Evolutionary conservation across 164 flowering plant genomes (phyloP).

Genomic region (Stephania cephalantha): DNA sequence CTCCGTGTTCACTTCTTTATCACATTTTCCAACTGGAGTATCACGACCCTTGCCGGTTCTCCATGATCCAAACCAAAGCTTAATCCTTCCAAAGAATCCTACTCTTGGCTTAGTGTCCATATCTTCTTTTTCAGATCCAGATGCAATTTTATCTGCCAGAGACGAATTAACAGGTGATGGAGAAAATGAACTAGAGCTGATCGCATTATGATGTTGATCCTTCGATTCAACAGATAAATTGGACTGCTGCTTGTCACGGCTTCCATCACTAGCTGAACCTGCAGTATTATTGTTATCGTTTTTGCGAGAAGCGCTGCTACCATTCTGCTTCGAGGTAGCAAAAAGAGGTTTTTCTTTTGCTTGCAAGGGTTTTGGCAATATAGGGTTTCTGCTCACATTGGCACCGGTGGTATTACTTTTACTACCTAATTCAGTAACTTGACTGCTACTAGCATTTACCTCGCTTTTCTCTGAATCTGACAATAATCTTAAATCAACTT

Average conservation of each 20-base stretch:
- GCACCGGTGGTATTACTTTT: conserved; percentile 9
- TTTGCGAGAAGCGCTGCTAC: not conserved
- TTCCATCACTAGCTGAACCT: conserved; percentile 7
- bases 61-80: conserved; percentile 35
- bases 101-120: conserved; percentile 14
- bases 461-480: conserved; percentile 9
- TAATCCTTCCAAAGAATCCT: conserved; percentile 23
- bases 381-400: conserved; percentile 16
- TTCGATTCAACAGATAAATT: conserved; percentile 4
- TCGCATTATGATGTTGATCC: not conserved
- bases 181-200: conserved; percentile 14
- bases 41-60: conserved; percentile 13
- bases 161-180: conserved; percentile 13
- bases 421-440: conserved; percentile 8
- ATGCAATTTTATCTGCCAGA: conserved; percentile 7
- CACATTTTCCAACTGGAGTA: conserved; percentile 13
- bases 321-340: conserved; percentile 8
- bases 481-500: conserved; percentile 15
- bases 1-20: conserved; percentile 11
- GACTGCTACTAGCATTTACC: conserved; percentile 4
- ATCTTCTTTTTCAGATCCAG: conserved; percentile 11
- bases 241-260: conserved; percentile 10
- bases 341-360: conserved; percentile 6
- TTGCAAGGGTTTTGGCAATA: conserved; percentile 8
- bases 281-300: not conserved